Conservation (phyloP, 2,329 filamentous ascomycete genomes). For the Magnaporthiopsis rhizophila region DNA sequence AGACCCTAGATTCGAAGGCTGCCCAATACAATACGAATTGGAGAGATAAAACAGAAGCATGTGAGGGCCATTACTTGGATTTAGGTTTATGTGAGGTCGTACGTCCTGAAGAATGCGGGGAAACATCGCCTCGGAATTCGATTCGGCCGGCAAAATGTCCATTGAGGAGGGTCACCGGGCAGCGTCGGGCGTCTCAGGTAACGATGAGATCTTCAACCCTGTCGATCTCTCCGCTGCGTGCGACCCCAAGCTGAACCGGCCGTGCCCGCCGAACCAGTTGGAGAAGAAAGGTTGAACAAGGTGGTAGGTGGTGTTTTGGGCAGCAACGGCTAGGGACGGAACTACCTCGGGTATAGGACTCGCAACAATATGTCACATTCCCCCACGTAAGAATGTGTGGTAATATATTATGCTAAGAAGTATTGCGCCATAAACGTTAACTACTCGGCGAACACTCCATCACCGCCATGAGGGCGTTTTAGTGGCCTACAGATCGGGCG, state of each 20-base stretch:
- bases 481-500: too few relatives aligned
- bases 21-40: background rate
- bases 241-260: background rate
- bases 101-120: background rate
- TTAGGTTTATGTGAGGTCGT: background rate
- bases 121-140: background rate
- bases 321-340: background rate
- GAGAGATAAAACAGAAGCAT: background rate
- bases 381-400: background rate
- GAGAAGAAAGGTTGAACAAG: background rate
- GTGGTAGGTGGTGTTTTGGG: background rate
- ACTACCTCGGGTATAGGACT: too few relatives aligned
- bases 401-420: background rate
- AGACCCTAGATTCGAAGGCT: background rate
- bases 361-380: too few relatives aligned
- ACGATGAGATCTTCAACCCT: too few relatives aligned
- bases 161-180: background rate
- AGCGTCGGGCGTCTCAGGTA: background rate
- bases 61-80: too few relatives aligned
- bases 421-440: too few relatives aligned
- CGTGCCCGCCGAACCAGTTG: background rate
- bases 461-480: too few relatives aligned
- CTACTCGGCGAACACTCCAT: too few relatives aligned
- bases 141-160: background rate
- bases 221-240: background rate